Evolutionary conservation across 331 rosid species (phyloP).

Genomic region (Cydonia oblonga): DNA sequence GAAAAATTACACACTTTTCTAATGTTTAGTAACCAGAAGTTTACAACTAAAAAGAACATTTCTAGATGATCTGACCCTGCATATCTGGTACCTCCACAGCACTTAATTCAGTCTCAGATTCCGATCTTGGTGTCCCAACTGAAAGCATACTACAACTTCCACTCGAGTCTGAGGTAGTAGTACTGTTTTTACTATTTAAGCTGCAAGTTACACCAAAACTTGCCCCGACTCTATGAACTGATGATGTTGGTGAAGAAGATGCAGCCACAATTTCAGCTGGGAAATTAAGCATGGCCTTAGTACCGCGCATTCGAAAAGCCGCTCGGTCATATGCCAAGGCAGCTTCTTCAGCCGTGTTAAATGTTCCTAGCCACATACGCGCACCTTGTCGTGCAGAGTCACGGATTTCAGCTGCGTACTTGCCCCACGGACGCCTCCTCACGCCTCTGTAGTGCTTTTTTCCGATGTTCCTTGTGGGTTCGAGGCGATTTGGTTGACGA

Average conservation of each 20-base stretch:
- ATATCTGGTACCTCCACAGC: not conserved
- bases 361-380: constrained; percentile 30
- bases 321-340: constrained; percentile 89
- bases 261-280: constrained; percentile 49
- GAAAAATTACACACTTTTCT: not conserved
- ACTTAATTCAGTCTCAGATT: constrained; percentile 17
- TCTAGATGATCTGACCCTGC: not conserved
- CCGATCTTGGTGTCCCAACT: constrained; percentile 2
- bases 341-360: constrained; percentile 72
- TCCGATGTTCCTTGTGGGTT: constrained; percentile 20
- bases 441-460: constrained; percentile 87
- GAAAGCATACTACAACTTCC: constrained; percentile 12
- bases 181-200: not conserved
- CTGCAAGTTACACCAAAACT: not conserved
- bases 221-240: not conserved
- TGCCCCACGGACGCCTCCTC: constrained; percentile 84
- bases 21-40: not conserved
- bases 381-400: constrained; percentile 67
- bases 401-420: constrained; percentile 84
- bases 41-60: not conserved
- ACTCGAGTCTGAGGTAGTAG: constrained; percentile 19
- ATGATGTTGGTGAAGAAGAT: constrained; percentile 5
- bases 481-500: constrained; percentile 13
- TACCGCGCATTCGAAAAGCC: constrained; percentile 72
- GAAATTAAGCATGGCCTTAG: constrained; percentile 71